Percentiles rank a stretch among this genome's conserved stretches.
These are phyloP conservation scores for Mortierella sp. DNA, from an alignment of 371 early-diverging fungal genomes.

Conservation along the genomic window DNA sequence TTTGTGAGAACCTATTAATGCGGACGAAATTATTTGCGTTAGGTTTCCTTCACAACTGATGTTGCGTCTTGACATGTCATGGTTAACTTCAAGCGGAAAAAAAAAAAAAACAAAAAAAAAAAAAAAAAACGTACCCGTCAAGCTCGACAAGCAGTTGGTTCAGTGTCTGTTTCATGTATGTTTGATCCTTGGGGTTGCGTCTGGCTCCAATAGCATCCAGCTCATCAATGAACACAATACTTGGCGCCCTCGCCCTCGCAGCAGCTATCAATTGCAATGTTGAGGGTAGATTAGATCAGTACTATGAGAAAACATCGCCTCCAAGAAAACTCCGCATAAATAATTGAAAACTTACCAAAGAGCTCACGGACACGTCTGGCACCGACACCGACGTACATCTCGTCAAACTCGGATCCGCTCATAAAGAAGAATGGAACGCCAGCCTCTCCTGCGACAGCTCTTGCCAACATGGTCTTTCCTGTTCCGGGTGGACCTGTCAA, in stretches of 20 bases:
- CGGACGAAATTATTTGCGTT: not conserved
- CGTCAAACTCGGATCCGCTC: conserved; percentile 98
- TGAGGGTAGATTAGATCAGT: not conserved
- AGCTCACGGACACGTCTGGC: conserved; percentile 87
- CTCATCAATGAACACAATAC: conserved; percentile 99
- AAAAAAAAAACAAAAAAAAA: not conserved
- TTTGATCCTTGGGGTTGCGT: conserved; percentile 93
- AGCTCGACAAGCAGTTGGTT: conserved; percentile 97
- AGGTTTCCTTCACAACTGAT: not conserved
- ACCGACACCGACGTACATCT: conserved; percentile 99
- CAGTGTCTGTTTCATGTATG: conserved; percentile 95
- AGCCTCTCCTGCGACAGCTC: conserved; percentile 95
- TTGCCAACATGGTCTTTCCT: conserved; percentile 94
- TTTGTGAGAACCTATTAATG: conserved; percentile 78
- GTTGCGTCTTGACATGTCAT: not conserved
- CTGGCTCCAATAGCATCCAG: conserved; percentile 99
- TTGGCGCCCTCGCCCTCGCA: conserved; percentile 95
- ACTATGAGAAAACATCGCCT: not conserved
- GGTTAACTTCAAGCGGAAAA: too few species aligned
- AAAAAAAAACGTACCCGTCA: conserved; percentile 81
- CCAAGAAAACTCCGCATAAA: not conserved
- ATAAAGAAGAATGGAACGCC: conserved; percentile 98
- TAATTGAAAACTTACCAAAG: conserved; percentile 64
- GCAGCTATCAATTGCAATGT: conserved; percentile 71
- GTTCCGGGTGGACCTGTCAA: conserved; percentile 99